Evolutionary conservation across 1,139 yeast species (phyloP), one percentile per base, ranked within the genome.

Genomic region (Hanseniaspora uvarum): DNA sequence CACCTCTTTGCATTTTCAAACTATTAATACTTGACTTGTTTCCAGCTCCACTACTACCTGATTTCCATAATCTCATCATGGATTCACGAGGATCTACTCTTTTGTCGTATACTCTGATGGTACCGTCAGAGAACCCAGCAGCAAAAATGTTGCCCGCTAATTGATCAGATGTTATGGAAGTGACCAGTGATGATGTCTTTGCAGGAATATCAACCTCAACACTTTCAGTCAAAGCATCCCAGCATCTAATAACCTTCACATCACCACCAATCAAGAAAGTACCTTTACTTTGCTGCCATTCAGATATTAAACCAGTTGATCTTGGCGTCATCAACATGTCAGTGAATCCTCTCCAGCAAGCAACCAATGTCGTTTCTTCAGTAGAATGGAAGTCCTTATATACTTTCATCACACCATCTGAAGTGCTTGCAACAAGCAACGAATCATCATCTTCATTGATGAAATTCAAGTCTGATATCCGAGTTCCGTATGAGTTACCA

Each of bases 271-370:
- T 96, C 54, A 92, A 70, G 45, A 92, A 71, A 1, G 95, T 80
- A 0, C 99, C 99, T 59, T 96, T 73, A 48, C 94, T 83, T 65
- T 92, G 99, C 64, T 89, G 97, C 98, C 99, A 92, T 62, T 92
- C 97, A 5, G 92, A 80, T 37, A 88, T 77, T 53, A 94, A 72
- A 2, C 96, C 96, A 21, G 88, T 80, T 53, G 92, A 82, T 61
- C 86, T 79, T 19, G 92, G 85, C 0, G 96, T 84, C 37, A 85
- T 71, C 33, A 87, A 70, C 61, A 89, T 72, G 66, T 92, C 97
- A 0, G 95, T 83, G 56, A 92, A 73, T 0, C 95, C 96, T 65
- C 96, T 77, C 97, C 98, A 94, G 0, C 96, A 80, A 0, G 95
- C 79, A 2, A 88, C 81, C 55, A 86, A 68, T 60, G 84, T 84